Percentiles rank a stretch among this genome's conserved stretches.
These are phyloP conservation scores for Xanthoceras sorbifolium DNA, from an alignment of 345 rosid genomes.

Conservation along the genomic window DNA sequence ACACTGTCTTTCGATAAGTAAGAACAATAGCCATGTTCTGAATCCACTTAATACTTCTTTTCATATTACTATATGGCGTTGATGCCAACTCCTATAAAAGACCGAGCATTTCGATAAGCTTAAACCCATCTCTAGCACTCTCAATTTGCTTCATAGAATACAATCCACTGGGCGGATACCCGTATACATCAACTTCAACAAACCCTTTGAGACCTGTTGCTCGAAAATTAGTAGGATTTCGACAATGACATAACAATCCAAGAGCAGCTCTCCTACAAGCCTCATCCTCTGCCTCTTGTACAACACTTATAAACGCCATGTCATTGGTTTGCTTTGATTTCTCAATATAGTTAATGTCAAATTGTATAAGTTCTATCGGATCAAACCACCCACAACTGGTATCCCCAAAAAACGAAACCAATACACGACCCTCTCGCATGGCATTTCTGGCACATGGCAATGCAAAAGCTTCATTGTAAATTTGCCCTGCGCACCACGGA, in stretches of 20 bases:
- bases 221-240: slow-evolving; percentile 42
- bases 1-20: slow-evolving; percentile 49
- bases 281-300: slow-evolving; percentile 60
- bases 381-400: slow-evolving; percentile 67
- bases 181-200: slow-evolving; percentile 50
- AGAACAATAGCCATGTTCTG: slow-evolving; percentile 42
- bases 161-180: slow-evolving; percentile 47
- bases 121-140: slow-evolving; percentile 46
- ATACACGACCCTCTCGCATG: slow-evolving; percentile 47
- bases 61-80: slow-evolving; percentile 30
- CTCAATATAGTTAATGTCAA: slow-evolving; percentile 43
- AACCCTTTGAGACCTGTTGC: slow-evolving; percentile 39
- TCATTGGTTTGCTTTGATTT: slow-evolving; percentile 47
- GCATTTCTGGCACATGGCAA: slow-evolving; percentile 44
- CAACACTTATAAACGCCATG: slow-evolving; percentile 48
- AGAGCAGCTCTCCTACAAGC: slow-evolving; percentile 46
- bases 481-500: slow-evolving; percentile 75
- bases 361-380: slow-evolving; percentile 57
- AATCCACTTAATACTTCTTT: slow-evolving; percentile 33
- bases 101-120: slow-evolving; percentile 38
- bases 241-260: slow-evolving; percentile 50
- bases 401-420: slow-evolving; percentile 69
- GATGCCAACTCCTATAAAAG: slow-evolving; percentile 52
- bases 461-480: slow-evolving; percentile 51
- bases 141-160: slow-evolving; percentile 44